phyloP scores from a whole-genome alignment of 805 yeast species.

The Ogataea nonfermentans region DNA sequence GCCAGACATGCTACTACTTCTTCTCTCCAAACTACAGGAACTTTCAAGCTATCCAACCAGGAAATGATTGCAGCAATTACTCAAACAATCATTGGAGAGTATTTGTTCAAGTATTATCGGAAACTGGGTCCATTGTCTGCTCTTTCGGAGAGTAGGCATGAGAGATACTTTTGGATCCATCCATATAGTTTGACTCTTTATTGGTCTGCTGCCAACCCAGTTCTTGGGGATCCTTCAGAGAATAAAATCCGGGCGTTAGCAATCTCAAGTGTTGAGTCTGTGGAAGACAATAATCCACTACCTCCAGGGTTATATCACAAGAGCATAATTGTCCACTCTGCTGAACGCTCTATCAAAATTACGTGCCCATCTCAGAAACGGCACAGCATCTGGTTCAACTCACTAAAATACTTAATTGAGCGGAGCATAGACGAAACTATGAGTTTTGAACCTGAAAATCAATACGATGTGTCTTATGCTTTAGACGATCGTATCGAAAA shows the following conservation, averaged over 20 bases:
- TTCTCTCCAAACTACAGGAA: conserved; percentile 42
- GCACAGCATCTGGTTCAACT: conserved; percentile 89
- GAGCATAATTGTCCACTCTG: conserved; percentile 72
- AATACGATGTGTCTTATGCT: conserved; percentile 28
- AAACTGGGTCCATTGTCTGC: conserved; percentile 71
- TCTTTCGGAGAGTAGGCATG: conserved; percentile 79
- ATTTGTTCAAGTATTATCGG: conserved; percentile 79
- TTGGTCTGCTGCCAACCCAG: conserved; percentile 86
- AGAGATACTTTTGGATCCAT: conserved; percentile 93
- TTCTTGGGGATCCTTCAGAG: conserved; percentile 60
- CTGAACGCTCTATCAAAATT: conserved; percentile 61
- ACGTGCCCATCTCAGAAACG: conserved; percentile 87
- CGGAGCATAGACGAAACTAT: conserved; percentile 59
- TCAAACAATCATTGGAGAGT: conserved; percentile 93
- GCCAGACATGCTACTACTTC: conserved; percentile 19
- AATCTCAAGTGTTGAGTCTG: conserved; percentile 72
- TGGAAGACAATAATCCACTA: conserved; percentile 79
- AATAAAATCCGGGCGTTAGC: conserved; percentile 77
- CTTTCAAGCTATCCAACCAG: conserved; percentile 65
- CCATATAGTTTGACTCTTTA: conserved; percentile 88
- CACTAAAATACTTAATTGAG: conserved; percentile 71
- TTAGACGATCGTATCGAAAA: conserved; percentile 29
- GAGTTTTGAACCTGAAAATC: conserved; percentile 44
- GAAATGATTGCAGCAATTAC: conserved; percentile 83
- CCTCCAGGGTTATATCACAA: conserved; percentile 88